Evolutionary conservation across 371 early-diverging fungal species (phyloP), one percentile per base, ranked within the genome.

Genomic region (Mortierella sp.): DNA sequence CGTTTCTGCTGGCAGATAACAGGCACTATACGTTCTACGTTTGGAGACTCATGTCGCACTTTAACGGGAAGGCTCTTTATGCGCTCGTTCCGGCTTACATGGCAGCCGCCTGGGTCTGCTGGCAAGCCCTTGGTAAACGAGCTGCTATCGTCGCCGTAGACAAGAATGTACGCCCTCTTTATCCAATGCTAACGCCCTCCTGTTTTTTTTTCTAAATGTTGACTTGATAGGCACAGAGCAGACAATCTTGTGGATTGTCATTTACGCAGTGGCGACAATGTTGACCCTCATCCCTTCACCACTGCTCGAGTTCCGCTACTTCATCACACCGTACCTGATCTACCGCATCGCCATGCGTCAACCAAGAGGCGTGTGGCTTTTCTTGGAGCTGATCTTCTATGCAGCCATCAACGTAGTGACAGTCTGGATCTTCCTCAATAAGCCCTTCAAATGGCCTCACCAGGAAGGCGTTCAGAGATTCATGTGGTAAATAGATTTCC

Each of bases 1-100:
- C 98, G 21, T 99, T 98, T 86, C 83, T 99, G 69, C 91, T 98
- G 51, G 95, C 96, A 78, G 99, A 99, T 82, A 99, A 99, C 85
- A 92, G 98, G 51, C 99, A 99, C 90, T 97, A 95, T 72, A 93
- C 96, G 16, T 99, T 99, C 86, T 99, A 99, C 85, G 74, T 99
- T 31, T 98, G 98, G 98, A 95, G 93, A 79, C 90, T 94, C 54
- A 72, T 97, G 0, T 96, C 93, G 74, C 91, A 91, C 0, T 81
- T 90, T 16, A 92, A 95, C 76, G 79, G 89, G 78, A 69, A 74
- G 3, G 78, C 90, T 2, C 89, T 93, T 31, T 97, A 96, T 80
- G 73, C 90, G 1, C 81, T 94, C 5, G 82, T 95, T 0, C 97
- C 97, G 0, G 82, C 75, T 0, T 98, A 98, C 82, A 71, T 93